phyloP scores from a whole-genome alignment of 495 filamentous ascomycete genomes.

The Aspergillus bertholletiae region DNA sequence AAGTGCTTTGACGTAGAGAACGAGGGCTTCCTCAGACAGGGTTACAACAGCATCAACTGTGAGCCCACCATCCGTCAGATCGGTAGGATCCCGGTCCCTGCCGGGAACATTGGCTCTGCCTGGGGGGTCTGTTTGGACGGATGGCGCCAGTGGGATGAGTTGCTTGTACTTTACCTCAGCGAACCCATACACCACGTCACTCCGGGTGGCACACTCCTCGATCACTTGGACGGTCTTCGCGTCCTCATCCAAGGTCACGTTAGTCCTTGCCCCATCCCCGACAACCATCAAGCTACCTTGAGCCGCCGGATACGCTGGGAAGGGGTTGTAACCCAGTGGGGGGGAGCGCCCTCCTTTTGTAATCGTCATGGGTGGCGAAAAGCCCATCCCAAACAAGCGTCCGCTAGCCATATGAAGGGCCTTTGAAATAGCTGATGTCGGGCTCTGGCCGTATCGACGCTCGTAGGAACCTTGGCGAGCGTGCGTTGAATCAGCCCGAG shows the following conservation, averaged over 20 bases:
- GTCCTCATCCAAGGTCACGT: constrained; percentile 72
- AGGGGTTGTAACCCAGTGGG: constrained; percentile 73
- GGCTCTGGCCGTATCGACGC: constrained; percentile 68
- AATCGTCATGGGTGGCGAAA: constrained; percentile 65
- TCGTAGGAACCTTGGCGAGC: constrained; percentile 74
- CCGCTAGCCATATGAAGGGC: constrained; percentile 92
- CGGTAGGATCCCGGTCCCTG: constrained; percentile 33
- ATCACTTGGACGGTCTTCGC: constrained; percentile 70
- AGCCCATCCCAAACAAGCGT: constrained; percentile 72
- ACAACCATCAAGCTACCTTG: constrained; percentile 57
- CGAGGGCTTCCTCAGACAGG: constrained; percentile 89
- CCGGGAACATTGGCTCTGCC: constrained; percentile 26
- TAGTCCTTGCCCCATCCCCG: constrained; percentile 59
- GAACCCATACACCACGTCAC: constrained; percentile 94
- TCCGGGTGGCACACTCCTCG: constrained; percentile 86
- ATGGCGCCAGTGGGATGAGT: constrained; percentile 81
- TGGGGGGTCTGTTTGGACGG: constrained; percentile 49
- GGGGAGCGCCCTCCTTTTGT: constrained; percentile 66
- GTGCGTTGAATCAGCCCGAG: constrained; percentile 60
- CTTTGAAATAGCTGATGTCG: constrained; percentile 83
- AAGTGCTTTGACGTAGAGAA: constrained; percentile 92
- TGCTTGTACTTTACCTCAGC: constrained; percentile 99
- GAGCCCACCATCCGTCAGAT: constrained; percentile 46
- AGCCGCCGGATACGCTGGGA: constrained; percentile 78
- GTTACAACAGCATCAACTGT: constrained; percentile 82